These are phyloP conservation scores for Vaccinium darrowii DNA, from an alignment of 148 eudicot species.

Conservation along the genomic window DNA sequence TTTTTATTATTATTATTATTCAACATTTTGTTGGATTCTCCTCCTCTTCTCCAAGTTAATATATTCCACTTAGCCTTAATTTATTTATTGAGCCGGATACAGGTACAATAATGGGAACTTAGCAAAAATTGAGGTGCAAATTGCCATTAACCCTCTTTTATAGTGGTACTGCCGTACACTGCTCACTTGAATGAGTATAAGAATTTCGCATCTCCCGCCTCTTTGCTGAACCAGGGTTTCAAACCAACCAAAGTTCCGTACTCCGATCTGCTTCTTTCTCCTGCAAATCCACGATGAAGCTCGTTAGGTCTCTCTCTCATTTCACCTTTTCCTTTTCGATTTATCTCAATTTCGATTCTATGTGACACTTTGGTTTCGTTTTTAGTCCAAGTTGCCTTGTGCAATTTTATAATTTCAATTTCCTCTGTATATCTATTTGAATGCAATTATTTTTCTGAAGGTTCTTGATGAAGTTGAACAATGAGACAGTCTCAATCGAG, in stretches of 20 bases:
- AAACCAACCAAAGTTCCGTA: neutral
- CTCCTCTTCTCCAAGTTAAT: no score
- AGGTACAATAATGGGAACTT: no score
- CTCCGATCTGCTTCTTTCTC: neutral
- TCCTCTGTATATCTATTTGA: neutral
- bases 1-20: no score
- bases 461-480: conserved; percentile 75
- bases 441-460: conserved; percentile 5
- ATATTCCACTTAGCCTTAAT: no score
- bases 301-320: conserved; percentile 41
- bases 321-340: neutral
- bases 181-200: neutral
- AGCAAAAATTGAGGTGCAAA: no score
- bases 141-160: no score
- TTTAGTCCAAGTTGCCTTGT: neutral
- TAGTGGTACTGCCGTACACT: no score
- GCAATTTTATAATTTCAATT: neutral
- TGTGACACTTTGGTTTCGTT: neutral
- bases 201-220: conserved; percentile 7
- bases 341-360: neutral
- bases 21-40: no score
- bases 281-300: conserved; percentile 42
- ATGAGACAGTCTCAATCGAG: conserved; percentile 80
- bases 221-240: neutral
- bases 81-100: no score